Conservation (phyloP, 2,329 filamentous ascomycete species). For the Leptographium flavum region DNA sequence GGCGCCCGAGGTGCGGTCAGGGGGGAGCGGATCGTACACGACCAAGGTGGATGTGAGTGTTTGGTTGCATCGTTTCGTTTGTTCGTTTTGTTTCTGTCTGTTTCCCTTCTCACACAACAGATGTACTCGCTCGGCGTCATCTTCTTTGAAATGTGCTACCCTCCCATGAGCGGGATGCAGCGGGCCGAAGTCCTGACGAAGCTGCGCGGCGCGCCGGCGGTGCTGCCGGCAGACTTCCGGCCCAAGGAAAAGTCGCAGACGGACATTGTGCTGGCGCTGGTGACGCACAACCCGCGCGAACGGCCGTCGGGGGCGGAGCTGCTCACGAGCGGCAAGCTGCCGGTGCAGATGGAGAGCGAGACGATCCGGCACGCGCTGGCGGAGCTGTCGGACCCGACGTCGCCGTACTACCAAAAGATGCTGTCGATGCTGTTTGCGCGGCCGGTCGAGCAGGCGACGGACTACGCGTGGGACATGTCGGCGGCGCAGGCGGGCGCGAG, state of each 20-base stretch:
- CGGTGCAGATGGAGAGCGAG: slow-evolving; percentile 85
- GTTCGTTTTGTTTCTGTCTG: not conserved
- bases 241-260: slow-evolving; percentile 57
- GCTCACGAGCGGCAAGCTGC: slow-evolving; percentile 72
- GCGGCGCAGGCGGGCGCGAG: slow-evolving; percentile 33
- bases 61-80: not conserved
- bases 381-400: slow-evolving; percentile 66
- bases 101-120: slow-evolving; percentile 17
- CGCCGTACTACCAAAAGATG: slow-evolving; percentile 81
- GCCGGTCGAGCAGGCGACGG: slow-evolving; percentile 64
- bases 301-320: slow-evolving; percentile 73
- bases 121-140: slow-evolving; percentile 98
- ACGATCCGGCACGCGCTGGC: slow-evolving; percentile 73
- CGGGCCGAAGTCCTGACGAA: slow-evolving; percentile 49
- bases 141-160: slow-evolving; percentile 93
- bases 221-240: slow-evolving; percentile 60
- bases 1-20: slow-evolving; percentile 76
- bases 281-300: slow-evolving; percentile 70
- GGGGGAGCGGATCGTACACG: slow-evolving; percentile 64
- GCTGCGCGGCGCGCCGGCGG: slow-evolving; percentile 52
- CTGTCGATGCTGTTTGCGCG: slow-evolving; percentile 71
- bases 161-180: slow-evolving; percentile 47
- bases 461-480: slow-evolving; percentile 64
- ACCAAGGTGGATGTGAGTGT: slow-evolving; percentile 73
- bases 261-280: slow-evolving; percentile 63